Conservation (phyloP, 192 early-diverging fungal genomes). For the Entomortierella beljakovae region DNA sequence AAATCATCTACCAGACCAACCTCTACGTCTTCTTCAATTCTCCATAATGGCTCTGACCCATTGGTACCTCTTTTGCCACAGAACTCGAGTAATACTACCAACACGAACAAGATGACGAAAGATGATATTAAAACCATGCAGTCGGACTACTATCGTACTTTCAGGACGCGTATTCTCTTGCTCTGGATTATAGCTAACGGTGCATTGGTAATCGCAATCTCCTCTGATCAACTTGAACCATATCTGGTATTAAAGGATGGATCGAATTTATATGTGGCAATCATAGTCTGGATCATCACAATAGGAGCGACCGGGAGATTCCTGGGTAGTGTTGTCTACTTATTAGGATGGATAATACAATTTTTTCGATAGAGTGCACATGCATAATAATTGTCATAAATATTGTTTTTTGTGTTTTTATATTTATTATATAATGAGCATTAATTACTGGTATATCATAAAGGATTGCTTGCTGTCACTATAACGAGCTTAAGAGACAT, state of each 20-base stretch:
- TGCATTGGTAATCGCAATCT: slow-evolving; percentile 40
- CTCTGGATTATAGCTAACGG: slow-evolving; percentile 49
- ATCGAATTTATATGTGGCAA: slow-evolving; percentile 47
- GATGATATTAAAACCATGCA: slow-evolving; percentile 52
- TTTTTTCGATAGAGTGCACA: slow-evolving; percentile 4
- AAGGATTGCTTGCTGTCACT: background rate
- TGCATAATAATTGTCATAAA: background rate
- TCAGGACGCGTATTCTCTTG: slow-evolving; percentile 37
- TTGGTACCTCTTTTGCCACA: background rate
- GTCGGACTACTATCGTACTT: slow-evolving; percentile 44
- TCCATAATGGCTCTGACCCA: slow-evolving; percentile 9
- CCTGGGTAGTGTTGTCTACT: slow-evolving; percentile 36
- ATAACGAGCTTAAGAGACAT: background rate
- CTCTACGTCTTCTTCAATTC: slow-evolving; percentile 13
- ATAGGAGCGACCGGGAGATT: slow-evolving; percentile 46
- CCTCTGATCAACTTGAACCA: slow-evolving; percentile 48
- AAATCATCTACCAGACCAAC: background rate
- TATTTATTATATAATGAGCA: background rate
- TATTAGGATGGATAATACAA: slow-evolving; percentile 42
- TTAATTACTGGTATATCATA: background rate
- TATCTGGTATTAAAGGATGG: slow-evolving; percentile 37
- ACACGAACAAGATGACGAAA: slow-evolving; percentile 3
- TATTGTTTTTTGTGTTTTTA: background rate
- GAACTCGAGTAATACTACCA: background rate
- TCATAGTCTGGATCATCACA: slow-evolving; percentile 46